Evolutionary conservation across 257 asterid genomes (phyloP), one percentile per base, ranked within the genome.

Genomic region (Euphrasia confusa): DNA sequence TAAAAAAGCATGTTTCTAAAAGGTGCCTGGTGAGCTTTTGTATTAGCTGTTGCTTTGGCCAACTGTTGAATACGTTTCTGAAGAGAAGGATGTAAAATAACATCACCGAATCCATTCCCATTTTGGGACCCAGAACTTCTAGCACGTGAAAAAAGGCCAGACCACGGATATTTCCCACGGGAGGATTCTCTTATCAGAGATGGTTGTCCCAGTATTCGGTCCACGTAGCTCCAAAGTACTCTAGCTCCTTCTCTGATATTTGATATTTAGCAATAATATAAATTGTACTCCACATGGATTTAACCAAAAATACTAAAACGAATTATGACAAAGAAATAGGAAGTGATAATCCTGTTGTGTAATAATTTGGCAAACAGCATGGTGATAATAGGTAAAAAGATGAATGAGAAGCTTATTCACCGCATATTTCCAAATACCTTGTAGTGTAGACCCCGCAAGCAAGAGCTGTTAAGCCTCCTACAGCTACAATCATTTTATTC

Each of bases 391-490:
- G 32, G 21, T 52, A 65, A 65, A 54, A 8, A 7, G 2, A 55
- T 7, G 55, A 61, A 74, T 28, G 47, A 45, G 65, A 45, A 64
- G 61, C 33, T 47, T 10, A 68, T 52, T 21, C 30, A 28, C 40
- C 39, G 45, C 32, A 49, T 74, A 47, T 1, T 47, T 4, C 14
- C 12, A 64, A 59, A 54, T 79, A 93, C 99, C 99, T 87, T 70
- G 99, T 93, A 21, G 97, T 89, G 86, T 89, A 93, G 66, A 93
- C 67, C 33, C 99, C 97, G 14, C 97, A 97, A 3, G 99, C 97
- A 69, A 93, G 99, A 71, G 97, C 97, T 48, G 99, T 93, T 65
- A 89, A 79, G 10, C 99, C 94, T 57, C 95, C 99, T 44, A 93
- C 96, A 65, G 90, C 92, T 57, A 93, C 96, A 75, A 89, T 89